Evolutionary conservation across 495 filamentous ascomycete genomes (phyloP).

Genomic region (Penicillium maclennaniae): DNA sequence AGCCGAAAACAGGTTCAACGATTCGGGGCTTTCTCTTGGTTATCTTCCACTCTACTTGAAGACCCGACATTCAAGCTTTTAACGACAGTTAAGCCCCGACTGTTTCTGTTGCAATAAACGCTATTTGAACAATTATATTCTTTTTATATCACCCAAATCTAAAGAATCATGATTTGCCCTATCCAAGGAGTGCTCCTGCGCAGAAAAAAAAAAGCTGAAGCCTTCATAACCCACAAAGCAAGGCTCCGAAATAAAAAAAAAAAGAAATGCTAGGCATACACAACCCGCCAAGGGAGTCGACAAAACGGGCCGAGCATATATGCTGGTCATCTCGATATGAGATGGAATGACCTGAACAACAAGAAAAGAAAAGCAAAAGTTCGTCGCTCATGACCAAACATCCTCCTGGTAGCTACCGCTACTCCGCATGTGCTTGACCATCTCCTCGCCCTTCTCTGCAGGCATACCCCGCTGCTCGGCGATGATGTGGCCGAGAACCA

Average conservation of each 20-base stretch:
- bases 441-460: constrained; percentile 83
- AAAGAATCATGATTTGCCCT: constrained; percentile 2
- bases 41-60: background rate
- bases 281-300: constrained; percentile 19
- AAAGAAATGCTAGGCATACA: constrained; percentile 29
- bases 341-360: constrained; percentile 17
- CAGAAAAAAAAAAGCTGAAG: constrained; percentile 1
- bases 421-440: constrained; percentile 92
- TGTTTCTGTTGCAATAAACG: background rate
- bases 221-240: background rate
- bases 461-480: constrained; percentile 74
- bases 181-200: background rate
- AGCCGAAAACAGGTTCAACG: constrained; percentile 20
- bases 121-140: constrained; percentile 2
- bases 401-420: constrained; percentile 97
- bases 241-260: too few relatives aligned
- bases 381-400: constrained; percentile 71
- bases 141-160: constrained; percentile 14
- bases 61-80: background rate
- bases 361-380: constrained; percentile 20
- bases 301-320: constrained; percentile 32
- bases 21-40: background rate
- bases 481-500: constrained; percentile 78
- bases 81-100: background rate
- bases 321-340: constrained; percentile 34